phyloP scores from a whole-genome alignment of 805 yeast species.

The Yamadazyma sp. region DNA sequence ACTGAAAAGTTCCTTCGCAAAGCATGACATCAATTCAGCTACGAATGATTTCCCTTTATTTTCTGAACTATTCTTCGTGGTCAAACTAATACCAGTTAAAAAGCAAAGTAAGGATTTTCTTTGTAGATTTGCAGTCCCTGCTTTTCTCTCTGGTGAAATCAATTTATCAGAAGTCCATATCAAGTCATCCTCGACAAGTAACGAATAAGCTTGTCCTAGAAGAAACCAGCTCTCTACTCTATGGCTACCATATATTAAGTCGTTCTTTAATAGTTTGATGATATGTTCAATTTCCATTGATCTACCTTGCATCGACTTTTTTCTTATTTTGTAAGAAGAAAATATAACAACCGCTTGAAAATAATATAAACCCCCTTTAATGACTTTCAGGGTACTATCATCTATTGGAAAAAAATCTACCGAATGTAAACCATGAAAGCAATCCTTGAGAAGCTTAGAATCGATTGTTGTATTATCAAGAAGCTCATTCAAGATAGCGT shows the following conservation, averaged over 20 bases:
- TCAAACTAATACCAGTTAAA: slow-evolving; percentile 63
- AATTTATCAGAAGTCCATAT: slow-evolving; percentile 90
- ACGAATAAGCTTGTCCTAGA: slow-evolving; percentile 75
- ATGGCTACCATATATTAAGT: slow-evolving; percentile 61
- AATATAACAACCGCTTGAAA: slow-evolving; percentile 66
- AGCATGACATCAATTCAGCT: slow-evolving; percentile 46
- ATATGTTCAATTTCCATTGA: slow-evolving; percentile 79
- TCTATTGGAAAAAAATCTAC: slow-evolving; percentile 28
- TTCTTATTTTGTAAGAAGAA: slow-evolving; percentile 66
- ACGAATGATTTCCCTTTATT: slow-evolving; percentile 28
- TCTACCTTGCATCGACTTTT: slow-evolving; percentile 75
- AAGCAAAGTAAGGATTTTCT: slow-evolving; percentile 70
- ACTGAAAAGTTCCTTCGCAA: slow-evolving; percentile 58
- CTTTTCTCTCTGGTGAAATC: slow-evolving; percentile 58
- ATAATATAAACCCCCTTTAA: slow-evolving; percentile 60
- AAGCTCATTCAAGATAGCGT: slow-evolving; percentile 41
- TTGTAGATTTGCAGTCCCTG: slow-evolving; percentile 60
- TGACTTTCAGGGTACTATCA: slow-evolving; percentile 19
- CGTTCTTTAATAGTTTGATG: slow-evolving; percentile 60
- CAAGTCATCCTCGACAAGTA: slow-evolving; percentile 80
- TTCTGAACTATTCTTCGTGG: not conserved
- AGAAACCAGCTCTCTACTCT: slow-evolving; percentile 86
- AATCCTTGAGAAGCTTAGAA: slow-evolving; percentile 42
- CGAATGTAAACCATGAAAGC: slow-evolving; percentile 49
- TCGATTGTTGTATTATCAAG: slow-evolving; percentile 45